Base-by-base conservation (phyloP, 305 asterid species). In the Solanum aculeatissimum region DNA sequence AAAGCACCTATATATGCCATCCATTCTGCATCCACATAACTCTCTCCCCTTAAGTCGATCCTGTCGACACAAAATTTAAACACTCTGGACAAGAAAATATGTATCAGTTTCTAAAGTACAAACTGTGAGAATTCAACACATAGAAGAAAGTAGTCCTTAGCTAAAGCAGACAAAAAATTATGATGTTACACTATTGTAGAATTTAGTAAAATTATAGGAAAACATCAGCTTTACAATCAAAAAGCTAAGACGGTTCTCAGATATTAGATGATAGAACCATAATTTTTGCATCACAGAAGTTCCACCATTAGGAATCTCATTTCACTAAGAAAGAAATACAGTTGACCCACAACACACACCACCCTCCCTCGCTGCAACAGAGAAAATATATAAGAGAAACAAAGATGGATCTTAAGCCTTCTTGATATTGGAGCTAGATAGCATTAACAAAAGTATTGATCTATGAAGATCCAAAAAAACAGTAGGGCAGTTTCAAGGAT, bases 1-100 rank as follows among this genome's bases (percentile, higher is more conserved):
- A 93, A 97, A 27, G 93, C 95, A 80, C 99, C 98, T 87, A 97
- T 85, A 91, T 95, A 97, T 83, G 98, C 98, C 97, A 94, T 92
- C 99, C 99, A 97, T 89, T 97, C 98, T 75, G 97, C 97, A 89
- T 95, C 98, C 51, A 97, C 98, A 70, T 70, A 74, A 86, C 85
- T 94, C 87, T 92, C 92, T 71, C 97, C 92, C 82, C 89, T 91
- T 89, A 94, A 88, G 89, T 97, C 91, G 51, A 97, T 88, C 78
- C 86, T 91, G 89, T 95, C 98, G n/a, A 91, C 90, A 55, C 92
- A 89, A 90, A 85, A 83, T 83, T 95, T 97, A 89, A 97, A 95
- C 88, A 93, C 95, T 89, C 99, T 97, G 92, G 47, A 90, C 88
- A 85, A 84, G 84, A 83, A 87, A 87, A 90, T 54, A 60, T 78